Evolutionary conservation across 2,329 filamentous ascomycete species (phyloP).

Genomic region (Achaetomium macrosporum): DNA sequence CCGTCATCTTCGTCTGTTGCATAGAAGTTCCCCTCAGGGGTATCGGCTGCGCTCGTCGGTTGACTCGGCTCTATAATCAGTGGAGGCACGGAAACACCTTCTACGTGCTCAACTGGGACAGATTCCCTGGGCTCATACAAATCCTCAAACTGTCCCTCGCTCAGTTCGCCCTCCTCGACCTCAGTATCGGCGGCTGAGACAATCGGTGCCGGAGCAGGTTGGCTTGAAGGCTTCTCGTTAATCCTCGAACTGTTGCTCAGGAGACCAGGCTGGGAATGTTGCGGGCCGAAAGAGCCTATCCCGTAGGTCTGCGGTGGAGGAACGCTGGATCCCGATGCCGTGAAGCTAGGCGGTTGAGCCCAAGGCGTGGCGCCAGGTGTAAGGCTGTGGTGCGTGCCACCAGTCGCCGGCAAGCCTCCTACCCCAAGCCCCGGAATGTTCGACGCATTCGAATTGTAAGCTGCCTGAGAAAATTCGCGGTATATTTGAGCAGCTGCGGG

Average conservation of each 20-base stretch:
- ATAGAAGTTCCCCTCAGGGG: constrained; percentile 27
- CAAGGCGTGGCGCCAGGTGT: constrained; percentile 8
- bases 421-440: constrained; percentile 37
- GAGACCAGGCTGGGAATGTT: background rate
- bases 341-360: constrained; percentile 9
- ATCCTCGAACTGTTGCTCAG: background rate
- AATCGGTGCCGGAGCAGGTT: constrained; percentile 1
- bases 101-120: background rate
- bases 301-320: constrained; percentile 1
- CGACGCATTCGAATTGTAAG: constrained; percentile 35
- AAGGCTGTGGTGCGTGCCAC: background rate
- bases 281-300: background rate
- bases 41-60: constrained; percentile 21
- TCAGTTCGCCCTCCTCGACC: constrained; percentile 70
- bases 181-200: constrained; percentile 15
- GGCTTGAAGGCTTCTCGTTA: background rate
- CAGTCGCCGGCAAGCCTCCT: constrained; percentile 18
- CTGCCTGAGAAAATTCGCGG: constrained; percentile 27
- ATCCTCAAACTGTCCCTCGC: constrained; percentile 60
- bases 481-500: constrained; percentile 13
- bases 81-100: constrained; percentile 1
- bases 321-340: background rate
- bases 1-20: constrained; percentile 26
- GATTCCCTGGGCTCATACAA: constrained; percentile 42
- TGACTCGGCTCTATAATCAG: constrained; percentile 12